Evolutionary conservation across 2,329 filamentous ascomycete species (phyloP).

Genomic region (Nigrospora osmanthi): DNA sequence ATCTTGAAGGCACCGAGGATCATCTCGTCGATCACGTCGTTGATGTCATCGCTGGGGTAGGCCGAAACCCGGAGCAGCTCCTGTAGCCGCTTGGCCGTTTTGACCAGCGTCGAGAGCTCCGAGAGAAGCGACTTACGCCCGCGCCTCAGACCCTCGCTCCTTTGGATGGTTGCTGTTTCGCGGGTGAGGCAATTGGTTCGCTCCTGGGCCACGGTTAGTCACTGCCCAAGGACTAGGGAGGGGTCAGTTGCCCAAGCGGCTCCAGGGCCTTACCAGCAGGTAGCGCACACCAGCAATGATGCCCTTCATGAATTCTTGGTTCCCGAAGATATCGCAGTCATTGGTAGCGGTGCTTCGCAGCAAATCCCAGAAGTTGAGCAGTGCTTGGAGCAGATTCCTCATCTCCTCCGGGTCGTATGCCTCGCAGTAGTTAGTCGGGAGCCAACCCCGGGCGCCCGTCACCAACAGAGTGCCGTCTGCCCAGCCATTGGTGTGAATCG

Average conservation of each 20-base stretch:
- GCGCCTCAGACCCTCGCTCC: slow-evolving; percentile 67
- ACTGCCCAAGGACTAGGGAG: slow-evolving; percentile 3
- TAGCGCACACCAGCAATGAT: slow-evolving; percentile 90
- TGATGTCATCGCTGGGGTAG: slow-evolving; percentile 48
- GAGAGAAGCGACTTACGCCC: slow-evolving; percentile 83
- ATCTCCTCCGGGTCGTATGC: slow-evolving; percentile 86
- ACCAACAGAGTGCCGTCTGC: slow-evolving; percentile 87
- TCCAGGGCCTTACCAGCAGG: slow-evolving; percentile 60
- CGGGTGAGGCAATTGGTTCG: slow-evolving; percentile 79
- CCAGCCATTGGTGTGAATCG: slow-evolving; percentile 97
- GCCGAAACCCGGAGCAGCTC: slow-evolving; percentile 52
- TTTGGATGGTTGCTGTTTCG: slow-evolving; percentile 67
- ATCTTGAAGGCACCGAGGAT: slow-evolving; percentile 90
- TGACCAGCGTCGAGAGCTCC: slow-evolving; percentile 83
- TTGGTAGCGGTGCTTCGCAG: slow-evolving; percentile 70
- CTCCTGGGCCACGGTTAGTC: slow-evolving; percentile 50
- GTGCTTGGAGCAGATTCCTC: slow-evolving; percentile 72
- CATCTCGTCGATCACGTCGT: slow-evolving; percentile 83
- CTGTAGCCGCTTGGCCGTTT: slow-evolving; percentile 78
- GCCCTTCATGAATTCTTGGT: slow-evolving; percentile 89
- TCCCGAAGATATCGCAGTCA: slow-evolving; percentile 72
- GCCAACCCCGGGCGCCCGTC: slow-evolving; percentile 84
- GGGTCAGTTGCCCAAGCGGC: not conserved
- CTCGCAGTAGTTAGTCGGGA: slow-evolving; percentile 98
- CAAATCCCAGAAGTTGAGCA: slow-evolving; percentile 89